Conservation (phyloP, 768 basidiomycete genomes). For the Mycena alexandri region DNA sequence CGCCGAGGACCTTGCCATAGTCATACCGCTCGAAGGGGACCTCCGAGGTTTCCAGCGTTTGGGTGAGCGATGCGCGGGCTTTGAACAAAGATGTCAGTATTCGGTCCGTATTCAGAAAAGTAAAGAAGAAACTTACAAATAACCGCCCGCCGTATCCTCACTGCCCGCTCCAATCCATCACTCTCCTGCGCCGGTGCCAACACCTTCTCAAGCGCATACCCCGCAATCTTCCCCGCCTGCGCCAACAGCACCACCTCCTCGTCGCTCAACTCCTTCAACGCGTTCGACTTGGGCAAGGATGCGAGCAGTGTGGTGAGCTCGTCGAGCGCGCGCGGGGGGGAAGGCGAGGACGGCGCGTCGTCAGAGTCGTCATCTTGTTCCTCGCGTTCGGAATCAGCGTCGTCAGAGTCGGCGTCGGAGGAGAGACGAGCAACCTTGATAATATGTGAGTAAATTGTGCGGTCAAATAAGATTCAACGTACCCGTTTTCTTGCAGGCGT, state of each 20-base stretch:
- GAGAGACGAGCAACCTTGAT: neutral
- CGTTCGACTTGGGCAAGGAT: slow-evolving; percentile 73
- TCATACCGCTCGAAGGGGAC: slow-evolving; percentile 91
- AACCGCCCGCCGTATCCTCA: slow-evolving; percentile 85
- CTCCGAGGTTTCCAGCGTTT: slow-evolving; percentile 85
- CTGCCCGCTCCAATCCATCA: slow-evolving; percentile 84
- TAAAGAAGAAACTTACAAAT: slow-evolving; percentile 75
- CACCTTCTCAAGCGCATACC: slow-evolving; percentile 97
- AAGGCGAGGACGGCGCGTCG: slow-evolving; percentile 19
- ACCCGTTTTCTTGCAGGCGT: slow-evolving; percentile 22
- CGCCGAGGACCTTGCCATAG: slow-evolving; percentile 93
- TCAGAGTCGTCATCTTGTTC: slow-evolving; percentile 15
- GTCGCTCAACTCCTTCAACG: slow-evolving; percentile 78
- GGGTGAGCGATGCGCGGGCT: slow-evolving; percentile 89
- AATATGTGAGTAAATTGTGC: too few relatives aligned
- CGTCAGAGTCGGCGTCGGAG: neutral
- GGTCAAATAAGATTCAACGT: too few relatives aligned
- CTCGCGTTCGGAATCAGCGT: neutral
- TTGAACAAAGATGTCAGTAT: slow-evolving; percentile 24
- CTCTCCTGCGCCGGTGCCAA: slow-evolving; percentile 58
- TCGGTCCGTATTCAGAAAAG: neutral
- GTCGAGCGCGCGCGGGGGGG: slow-evolving; percentile 67
- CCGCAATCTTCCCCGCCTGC: slow-evolving; percentile 92
- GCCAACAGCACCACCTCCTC: slow-evolving; percentile 92
- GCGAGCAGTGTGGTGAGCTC: slow-evolving; percentile 88